phyloP scores from a whole-genome alignment of 2,329 filamentous ascomycete species.

The Pyrenochaeta sp. region DNA sequence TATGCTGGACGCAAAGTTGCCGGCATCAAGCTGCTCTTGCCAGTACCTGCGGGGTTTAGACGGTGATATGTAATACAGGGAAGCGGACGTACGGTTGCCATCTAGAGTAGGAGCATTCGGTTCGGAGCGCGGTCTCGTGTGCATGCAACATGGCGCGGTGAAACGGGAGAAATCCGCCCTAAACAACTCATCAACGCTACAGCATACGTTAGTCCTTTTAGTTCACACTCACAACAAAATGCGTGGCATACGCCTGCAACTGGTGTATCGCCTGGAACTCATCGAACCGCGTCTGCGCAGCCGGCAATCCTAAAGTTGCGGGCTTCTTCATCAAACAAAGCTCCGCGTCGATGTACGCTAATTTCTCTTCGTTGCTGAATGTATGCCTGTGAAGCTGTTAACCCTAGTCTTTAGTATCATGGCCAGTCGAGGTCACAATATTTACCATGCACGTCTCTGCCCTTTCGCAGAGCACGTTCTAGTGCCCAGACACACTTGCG shows the following conservation, averaged over 20 bases:
- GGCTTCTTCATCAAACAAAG: constrained; percentile 21
- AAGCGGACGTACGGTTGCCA: constrained; percentile 29
- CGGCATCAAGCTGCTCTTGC: constrained; percentile 28
- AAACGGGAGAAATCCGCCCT: constrained; percentile 45
- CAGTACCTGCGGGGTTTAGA: constrained; percentile 17
- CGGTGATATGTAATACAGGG: neutral
- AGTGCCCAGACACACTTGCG: too few relatives aligned
- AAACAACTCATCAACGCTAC: neutral
- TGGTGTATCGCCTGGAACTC: constrained; percentile 18
- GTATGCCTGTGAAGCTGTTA: constrained; percentile 8
- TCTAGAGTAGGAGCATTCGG: constrained; percentile 42
- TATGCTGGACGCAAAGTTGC: constrained; percentile 16
- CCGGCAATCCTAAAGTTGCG: constrained; percentile 8
- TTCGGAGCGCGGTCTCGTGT: constrained; percentile 40
- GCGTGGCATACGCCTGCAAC: constrained; percentile 7
- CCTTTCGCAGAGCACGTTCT: too few relatives aligned
- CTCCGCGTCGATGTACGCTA: constrained; percentile 20
- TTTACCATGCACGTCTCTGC: too few relatives aligned
- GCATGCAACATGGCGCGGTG: constrained; percentile 43
- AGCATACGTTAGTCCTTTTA: neutral
- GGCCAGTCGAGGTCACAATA: too few relatives aligned
- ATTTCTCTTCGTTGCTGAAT: constrained; percentile 13
- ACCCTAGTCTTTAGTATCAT: too few relatives aligned
- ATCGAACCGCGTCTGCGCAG: constrained; percentile 14
- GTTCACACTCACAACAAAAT: constrained; percentile 11